Conservation (phyloP, 1,284 basidiomycete species). For the Phlebopus sp. region DNA sequence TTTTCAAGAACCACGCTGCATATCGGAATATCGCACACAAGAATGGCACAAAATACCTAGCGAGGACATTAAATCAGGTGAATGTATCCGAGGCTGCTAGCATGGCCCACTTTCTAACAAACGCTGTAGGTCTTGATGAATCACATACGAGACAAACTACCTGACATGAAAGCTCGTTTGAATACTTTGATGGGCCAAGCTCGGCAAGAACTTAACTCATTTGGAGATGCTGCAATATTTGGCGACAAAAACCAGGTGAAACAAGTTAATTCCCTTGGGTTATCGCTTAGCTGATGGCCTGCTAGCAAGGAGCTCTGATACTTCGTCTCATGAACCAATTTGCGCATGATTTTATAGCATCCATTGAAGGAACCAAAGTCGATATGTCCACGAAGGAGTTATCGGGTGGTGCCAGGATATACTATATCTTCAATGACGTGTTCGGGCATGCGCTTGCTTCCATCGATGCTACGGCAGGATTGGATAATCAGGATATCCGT, state of each 20-base stretch:
- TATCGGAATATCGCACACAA: slow-evolving; percentile 97
- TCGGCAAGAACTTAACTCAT: slow-evolving; percentile 95
- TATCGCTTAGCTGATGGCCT: slow-evolving; percentile 8
- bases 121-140: slow-evolving; percentile 81
- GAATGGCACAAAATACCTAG: slow-evolving; percentile 94
- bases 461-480: slow-evolving; percentile 89
- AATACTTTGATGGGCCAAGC: slow-evolving; percentile 99
- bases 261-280: slow-evolving; percentile 7
- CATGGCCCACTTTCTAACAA: not conserved
- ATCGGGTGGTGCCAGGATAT: slow-evolving; percentile 96
- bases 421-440: slow-evolving; percentile 99
- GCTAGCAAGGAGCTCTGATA: slow-evolving; percentile 79
- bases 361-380: slow-evolving; percentile 96
- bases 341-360: slow-evolving; percentile 94
- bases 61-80: slow-evolving; percentile 92
- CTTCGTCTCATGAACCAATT: slow-evolving; percentile 99
- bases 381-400: slow-evolving; percentile 99
- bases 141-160: slow-evolving; percentile 97
- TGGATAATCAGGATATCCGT: slow-evolving; percentile 93
- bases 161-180: slow-evolving; percentile 98
- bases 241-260: slow-evolving; percentile 86
- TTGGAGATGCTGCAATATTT: slow-evolving; percentile 91
- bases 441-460: slow-evolving; percentile 91
- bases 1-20: slow-evolving; percentile 87
- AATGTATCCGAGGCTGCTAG: slow-evolving; percentile 19